Evolutionary conservation across 176 grass and related monocot genomes (phyloP), one percentile per base, ranked within the genome.

Genomic region (Triticum monococcum): DNA sequence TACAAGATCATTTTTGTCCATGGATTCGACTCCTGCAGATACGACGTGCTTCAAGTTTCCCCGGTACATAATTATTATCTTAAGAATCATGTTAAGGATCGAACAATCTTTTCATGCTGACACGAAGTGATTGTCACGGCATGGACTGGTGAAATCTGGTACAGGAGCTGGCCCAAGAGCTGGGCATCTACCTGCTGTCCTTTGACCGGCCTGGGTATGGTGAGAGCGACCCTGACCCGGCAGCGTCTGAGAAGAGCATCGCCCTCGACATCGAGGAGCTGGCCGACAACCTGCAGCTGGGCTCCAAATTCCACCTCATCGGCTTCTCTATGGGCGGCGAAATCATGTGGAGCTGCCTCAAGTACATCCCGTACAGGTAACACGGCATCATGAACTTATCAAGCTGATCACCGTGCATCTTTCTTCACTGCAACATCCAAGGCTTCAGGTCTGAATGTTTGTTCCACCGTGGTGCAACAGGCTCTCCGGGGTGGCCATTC

Each of bases 161-260:
- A 25, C 79, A 97, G 92, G 89, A 88, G 84, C 64, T 91, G 18
- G 43, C 83, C 43, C 87, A 93, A 52, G 91, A 95, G 59, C 78
- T 97, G 66, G 92, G 89, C 23, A 60, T 97, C 48, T 88, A 93
- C 84, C 20, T 91, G 59, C 7, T 97, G 36, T 90, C 95, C 56
- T 97, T 95, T 40, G 95, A 97, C 52, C 88, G 95, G 62, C 88
- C 92, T 0, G 95, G 93, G n/a, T 98, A 98, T 12, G 93, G 38
- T 9, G 92, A 97, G 83, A 97, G 95, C 69, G 95, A 97, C 16
- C 87, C 79, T 9, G 52, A 95, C 78, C 95, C 80, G 4, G 82
- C 36, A n/a, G 77, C 67, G 48, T 87, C 80, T 0, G 91, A 75
- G 77, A 92, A 90, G 82, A 93, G 89, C 87, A 87, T 77, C 20